Base-by-base conservation (phyloP, 768 basidiomycete species). In the Mycena rebaudengoi region DNA sequence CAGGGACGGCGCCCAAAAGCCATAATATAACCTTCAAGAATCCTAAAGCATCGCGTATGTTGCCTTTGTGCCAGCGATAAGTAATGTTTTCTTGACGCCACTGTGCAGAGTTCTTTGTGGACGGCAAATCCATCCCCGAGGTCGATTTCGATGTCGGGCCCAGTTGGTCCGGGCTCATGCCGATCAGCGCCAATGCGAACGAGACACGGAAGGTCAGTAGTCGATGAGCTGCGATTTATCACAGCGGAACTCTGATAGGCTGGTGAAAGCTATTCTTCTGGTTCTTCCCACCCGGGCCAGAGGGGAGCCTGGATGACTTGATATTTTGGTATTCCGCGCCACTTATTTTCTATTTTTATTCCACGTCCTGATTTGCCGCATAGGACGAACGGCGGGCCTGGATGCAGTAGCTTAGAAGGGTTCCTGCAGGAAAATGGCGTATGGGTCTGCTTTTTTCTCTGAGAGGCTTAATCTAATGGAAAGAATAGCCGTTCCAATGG, bases 381-480 rank as follows among this genome's bases (percentile, higher is more conserved):
- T 69, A 91, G 90, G 91, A 90, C 88, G 5, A 92, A 91, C 66
- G 91, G 91, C n/a, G 91, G 91, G 1, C 91, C 91, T 0, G 91
- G 91, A 28, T 92, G 91, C 69, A 91, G 89, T 12, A 90, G 90
- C 2, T 77, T 92, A 0, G 87, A 90, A 71, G 91, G 90, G 18
- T 73, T 89, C 33, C 71, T 92, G 4, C 88, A 92, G 72, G 91
- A 92, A 70, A 91, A 91, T 65, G 91, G 91, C 14, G 91, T 90
- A 68, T 49, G 86, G 37, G 21, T 21, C 37, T 39, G 8, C 16
- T n/a, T 33, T 8, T n/a, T 21, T 0, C 1, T 23, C 28, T 11
- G 25, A 18, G 8, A 39, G 11, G 56, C 62, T 30, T 63, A 37
- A 49, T 23, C 18, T 23, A 10, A 29, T 39, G 28, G 37, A 26